phyloP scores from a whole-genome alignment of 148 eudicot species.

The Dysphania ambrosioides region DNA sequence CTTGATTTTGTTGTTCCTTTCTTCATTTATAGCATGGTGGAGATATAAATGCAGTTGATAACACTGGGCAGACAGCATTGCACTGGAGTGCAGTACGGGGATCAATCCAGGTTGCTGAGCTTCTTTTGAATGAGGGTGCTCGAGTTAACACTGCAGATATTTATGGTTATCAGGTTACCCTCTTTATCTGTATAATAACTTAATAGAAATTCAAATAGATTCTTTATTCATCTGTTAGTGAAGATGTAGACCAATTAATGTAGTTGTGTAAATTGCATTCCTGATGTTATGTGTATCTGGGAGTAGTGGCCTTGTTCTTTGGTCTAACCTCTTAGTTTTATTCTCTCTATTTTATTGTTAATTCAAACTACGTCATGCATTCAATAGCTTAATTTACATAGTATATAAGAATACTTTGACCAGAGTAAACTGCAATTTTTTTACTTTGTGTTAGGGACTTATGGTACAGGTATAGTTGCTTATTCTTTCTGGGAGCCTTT shows the following conservation, averaged over 20 bases:
- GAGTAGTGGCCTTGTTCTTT: background rate
- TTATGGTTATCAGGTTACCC: slow-evolving; percentile 91
- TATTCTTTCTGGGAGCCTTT: background rate
- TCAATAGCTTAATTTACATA: background rate
- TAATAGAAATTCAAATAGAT: background rate
- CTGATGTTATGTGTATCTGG: background rate
- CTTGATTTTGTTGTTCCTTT: slow-evolving; percentile 13
- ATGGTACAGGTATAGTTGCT: too few relatives aligned
- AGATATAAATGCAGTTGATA: slow-evolving; percentile 83
- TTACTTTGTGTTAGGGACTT: too few relatives aligned
- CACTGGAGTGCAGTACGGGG: slow-evolving; percentile 99
- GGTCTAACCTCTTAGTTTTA: background rate
- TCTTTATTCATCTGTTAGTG: background rate
- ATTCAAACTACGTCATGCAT: background rate
- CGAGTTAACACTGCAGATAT: slow-evolving; percentile 70
- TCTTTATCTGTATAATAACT: slow-evolving; percentile 10
- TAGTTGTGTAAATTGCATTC: background rate
- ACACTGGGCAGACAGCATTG: slow-evolving; percentile 96
- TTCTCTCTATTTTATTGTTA: background rate
- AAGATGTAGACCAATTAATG: background rate
- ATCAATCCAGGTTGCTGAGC: slow-evolving; percentile 89
- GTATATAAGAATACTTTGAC: background rate
- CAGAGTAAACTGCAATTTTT: too few relatives aligned
- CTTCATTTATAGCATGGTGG: slow-evolving; percentile 66
- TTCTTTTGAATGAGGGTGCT: slow-evolving; percentile 91